Base-by-base conservation (phyloP, 2,329 filamentous ascomycete genomes). In the Diplocarpon mali region DNA sequence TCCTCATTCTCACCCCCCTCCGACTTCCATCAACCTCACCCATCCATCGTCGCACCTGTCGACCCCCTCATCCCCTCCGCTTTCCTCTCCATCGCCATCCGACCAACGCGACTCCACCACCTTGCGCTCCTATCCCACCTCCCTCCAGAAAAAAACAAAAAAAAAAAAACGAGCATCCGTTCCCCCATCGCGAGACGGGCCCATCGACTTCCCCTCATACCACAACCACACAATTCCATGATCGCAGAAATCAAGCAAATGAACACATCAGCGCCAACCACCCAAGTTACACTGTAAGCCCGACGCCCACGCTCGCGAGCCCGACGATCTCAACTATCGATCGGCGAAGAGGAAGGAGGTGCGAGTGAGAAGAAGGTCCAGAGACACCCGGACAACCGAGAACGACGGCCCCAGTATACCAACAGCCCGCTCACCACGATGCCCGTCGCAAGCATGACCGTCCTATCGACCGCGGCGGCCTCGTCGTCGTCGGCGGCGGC, bases 401-500 rank as follows among this genome's bases (percentile, higher is more conserved):
- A 24, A 7, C 7, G 7, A 7, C 3, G 20, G 20, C 20, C 3
- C 20, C 3, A 7, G 20, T 4, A 24, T 24, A 24, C 20, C 20
- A 24, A 7, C 20, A 37, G 2, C 35, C 10, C 40, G 24, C 17
- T 24, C 13, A n/a, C 38, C 28, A 70, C 42, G 56, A 86, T 86
- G 81, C 80, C 82, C 63, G 79, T 76, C 69, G 76, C 80, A 45
- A 57, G 54, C 51, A 56, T 60, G 48, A 57, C 51, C 67, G 78
- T 80, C 59, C 69, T 79, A 58, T 70, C 83, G 62, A 67, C n/a
- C n/a, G n/a, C 77, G 58, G 74, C 77, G 62, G 70, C 78, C 62
- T 77, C 86, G 62, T 47, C 80, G 62, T 75, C 83, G 63, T 76
- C 77, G 58, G 75, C 86, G 62, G 47, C 80, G 62, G 75, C 83